Percentiles rank a stretch among this genome's conserved stretches.
These are phyloP conservation scores for Typha latifolia DNA, from an alignment of 176 grass and related monocot genomes.

Conservation along the genomic window DNA sequence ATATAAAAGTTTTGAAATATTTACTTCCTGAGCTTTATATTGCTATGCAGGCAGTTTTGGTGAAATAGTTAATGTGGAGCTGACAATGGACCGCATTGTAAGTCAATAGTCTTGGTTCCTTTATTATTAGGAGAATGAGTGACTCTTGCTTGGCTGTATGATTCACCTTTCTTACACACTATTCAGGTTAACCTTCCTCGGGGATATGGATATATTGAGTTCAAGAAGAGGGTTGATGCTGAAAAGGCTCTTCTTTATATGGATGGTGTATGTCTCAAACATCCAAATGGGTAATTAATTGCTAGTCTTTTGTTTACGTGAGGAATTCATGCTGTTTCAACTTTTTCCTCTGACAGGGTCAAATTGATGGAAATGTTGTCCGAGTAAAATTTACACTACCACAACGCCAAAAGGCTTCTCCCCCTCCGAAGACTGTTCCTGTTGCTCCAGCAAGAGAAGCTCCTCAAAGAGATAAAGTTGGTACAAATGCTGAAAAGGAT, in stretches of 20 bases:
- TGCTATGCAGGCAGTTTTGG: slow-evolving; percentile 67
- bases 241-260: slow-evolving; percentile 99
- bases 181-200: slow-evolving; percentile 98
- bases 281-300: slow-evolving; percentile 1
- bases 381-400: slow-evolving; percentile 73
- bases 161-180: slow-evolving; percentile 8
- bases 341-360: slow-evolving; percentile 38
- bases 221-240: slow-evolving; percentile 86
- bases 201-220: slow-evolving; percentile 98
- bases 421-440: slow-evolving; percentile 49
- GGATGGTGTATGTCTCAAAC: slow-evolving; percentile 74
- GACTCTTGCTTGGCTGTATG: neutral
- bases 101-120: slow-evolving; percentile 19
- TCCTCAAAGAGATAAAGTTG: slow-evolving; percentile 68
- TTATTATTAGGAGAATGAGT: neutral
- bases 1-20: too few relatives aligned
- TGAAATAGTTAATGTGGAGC: slow-evolving; percentile 87
- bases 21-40: neutral
- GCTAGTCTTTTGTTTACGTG: neutral
- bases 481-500: slow-evolving; percentile 61
- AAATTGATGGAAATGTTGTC: slow-evolving; percentile 98
- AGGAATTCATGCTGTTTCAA: neutral
- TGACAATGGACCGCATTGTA: slow-evolving; percentile 88
- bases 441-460: slow-evolving; percentile 55
- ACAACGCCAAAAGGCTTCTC: slow-evolving; percentile 66